Evolutionary conservation across 768 basidiomycete species (phyloP).

Genomic region (Boletus coccyginus): DNA sequence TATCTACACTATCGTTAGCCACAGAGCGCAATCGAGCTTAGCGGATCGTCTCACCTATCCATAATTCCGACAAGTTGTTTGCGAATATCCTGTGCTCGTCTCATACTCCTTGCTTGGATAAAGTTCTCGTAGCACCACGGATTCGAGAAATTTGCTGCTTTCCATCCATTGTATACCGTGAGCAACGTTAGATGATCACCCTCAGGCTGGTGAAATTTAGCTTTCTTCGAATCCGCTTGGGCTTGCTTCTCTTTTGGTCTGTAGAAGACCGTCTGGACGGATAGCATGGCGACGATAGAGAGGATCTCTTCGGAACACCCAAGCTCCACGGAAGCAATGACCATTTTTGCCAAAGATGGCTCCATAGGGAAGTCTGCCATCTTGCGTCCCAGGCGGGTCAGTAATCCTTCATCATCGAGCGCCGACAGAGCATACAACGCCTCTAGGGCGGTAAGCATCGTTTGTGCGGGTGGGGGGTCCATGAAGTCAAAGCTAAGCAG

Average conservation of each 20-base stretch:
- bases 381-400: conserved; percentile 93
- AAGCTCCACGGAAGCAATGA: conserved; percentile 95
- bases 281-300: conserved; percentile 96
- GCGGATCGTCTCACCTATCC: conserved; percentile 71
- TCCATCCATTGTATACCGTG: conserved; percentile 99
- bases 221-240: conserved; percentile 99
- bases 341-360: conserved; percentile 93
- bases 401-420: conserved; percentile 91
- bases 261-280: conserved; percentile 95
- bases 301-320: conserved; percentile 98
- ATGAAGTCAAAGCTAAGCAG: conserved; percentile 98
- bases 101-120: conserved; percentile 96
- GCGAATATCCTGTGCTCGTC: conserved; percentile 94
- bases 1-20: conserved; percentile 50
- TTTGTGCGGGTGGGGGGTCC: conserved; percentile 97
- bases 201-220: conserved; percentile 99
- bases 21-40: not conserved
- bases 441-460: conserved; percentile 95
- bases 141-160: conserved; percentile 91
- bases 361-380: conserved; percentile 99
- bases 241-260: conserved; percentile 99
- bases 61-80: conserved; percentile 98
- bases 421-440: conserved; percentile 94
- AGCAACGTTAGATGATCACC: conserved; percentile 91
- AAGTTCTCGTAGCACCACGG: conserved; percentile 99